Evolutionary conservation across 2,329 filamentous ascomycete genomes (phyloP).

Genomic region (Aureobasidium uvarum): DNA sequence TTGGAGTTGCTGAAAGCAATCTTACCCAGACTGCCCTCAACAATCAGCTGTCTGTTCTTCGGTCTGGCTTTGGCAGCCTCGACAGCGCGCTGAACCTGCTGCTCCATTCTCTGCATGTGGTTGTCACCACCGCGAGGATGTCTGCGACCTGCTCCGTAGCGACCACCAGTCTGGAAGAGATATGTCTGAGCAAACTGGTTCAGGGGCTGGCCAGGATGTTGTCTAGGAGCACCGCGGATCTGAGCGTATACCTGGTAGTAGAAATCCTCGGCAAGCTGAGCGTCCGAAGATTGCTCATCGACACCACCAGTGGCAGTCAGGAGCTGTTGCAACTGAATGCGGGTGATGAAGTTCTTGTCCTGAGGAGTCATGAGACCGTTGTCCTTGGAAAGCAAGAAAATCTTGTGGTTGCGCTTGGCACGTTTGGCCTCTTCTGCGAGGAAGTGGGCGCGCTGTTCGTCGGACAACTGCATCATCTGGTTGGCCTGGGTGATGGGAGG

Average conservation of each 20-base stretch:
- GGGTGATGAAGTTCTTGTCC: conserved; percentile 98
- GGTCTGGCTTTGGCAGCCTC: conserved; percentile 97
- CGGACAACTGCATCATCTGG: conserved; percentile 72
- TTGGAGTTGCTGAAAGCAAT: conserved; percentile 99
- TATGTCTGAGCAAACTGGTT: conserved; percentile 98
- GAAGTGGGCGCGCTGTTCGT: conserved; percentile 80
- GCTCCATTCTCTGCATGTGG: conserved; percentile 98
- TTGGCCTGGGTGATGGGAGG: conserved; percentile 65
- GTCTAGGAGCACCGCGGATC: conserved; percentile 83
- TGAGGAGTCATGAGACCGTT: conserved; percentile 99
- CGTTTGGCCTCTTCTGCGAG: conserved; percentile 89
- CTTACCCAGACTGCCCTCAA: conserved; percentile 94
- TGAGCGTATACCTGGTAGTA: conserved; percentile 98
- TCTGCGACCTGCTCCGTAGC: conserved; percentile 67
- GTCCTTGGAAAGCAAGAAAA: conserved; percentile 85
- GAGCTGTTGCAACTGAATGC: conserved; percentile 94
- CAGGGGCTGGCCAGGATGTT: conserved; percentile 87
- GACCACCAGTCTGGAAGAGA: conserved; percentile 87
- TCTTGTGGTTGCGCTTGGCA: conserved; percentile 97
- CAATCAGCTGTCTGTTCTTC: conserved; percentile 95
- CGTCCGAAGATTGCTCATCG: conserved; percentile 74
- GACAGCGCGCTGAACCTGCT: conserved; percentile 95
- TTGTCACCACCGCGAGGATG: conserved; percentile 86
- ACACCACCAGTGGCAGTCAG: conserved; percentile 88
- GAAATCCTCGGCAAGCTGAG: conserved; percentile 86